Percentiles rank a stretch among this genome's conserved stretches.
Evolutionary conservation across 306 rosid species (phyloP).

Genomic region (Prunus mongolica): DNA sequence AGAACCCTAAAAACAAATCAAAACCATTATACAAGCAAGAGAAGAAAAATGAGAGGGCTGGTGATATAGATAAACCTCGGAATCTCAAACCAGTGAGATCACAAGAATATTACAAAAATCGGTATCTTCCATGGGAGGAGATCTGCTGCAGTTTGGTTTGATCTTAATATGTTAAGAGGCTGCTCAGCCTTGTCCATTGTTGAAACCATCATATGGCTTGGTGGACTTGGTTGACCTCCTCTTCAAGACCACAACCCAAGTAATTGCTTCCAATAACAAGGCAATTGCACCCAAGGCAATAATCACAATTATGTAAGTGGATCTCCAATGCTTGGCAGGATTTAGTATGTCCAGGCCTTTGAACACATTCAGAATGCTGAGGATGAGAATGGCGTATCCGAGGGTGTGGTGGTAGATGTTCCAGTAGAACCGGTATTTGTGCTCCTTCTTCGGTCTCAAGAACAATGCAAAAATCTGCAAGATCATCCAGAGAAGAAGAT

Average conservation of each 20-base stretch:
- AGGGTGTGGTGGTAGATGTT: conserved; percentile 76
- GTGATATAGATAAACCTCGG: neutral
- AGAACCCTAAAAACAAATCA: conserved; percentile 17
- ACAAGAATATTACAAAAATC: conserved; percentile 23
- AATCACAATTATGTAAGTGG: conserved; percentile 40
- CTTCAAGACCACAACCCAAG: conserved; percentile 69
- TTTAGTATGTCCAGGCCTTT: conserved; percentile 54
- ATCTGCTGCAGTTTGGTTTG: neutral
- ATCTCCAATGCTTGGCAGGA: conserved; percentile 58
- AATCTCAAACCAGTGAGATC: neutral
- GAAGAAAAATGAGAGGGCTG: too few relatives aligned
- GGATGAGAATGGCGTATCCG: conserved; percentile 52
- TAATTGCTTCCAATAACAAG: conserved; percentile 56
- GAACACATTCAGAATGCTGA: conserved; percentile 68
- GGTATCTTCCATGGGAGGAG: neutral
- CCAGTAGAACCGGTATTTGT: conserved; percentile 68
- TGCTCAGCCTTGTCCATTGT: conserved; percentile 40
- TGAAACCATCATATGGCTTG: conserved; percentile 47
- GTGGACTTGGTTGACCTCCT: conserved; percentile 47
- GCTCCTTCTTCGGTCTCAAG: conserved; percentile 69
- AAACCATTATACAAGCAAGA: conserved; percentile 27
- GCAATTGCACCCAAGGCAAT: conserved; percentile 47
- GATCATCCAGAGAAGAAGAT: neutral
- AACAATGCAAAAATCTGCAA: conserved; percentile 72
- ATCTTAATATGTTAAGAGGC: neutral